Evolutionary conservation across 2,329 filamentous ascomycete genomes (phyloP).

Genomic region (Hypoxylon sp.): DNA sequence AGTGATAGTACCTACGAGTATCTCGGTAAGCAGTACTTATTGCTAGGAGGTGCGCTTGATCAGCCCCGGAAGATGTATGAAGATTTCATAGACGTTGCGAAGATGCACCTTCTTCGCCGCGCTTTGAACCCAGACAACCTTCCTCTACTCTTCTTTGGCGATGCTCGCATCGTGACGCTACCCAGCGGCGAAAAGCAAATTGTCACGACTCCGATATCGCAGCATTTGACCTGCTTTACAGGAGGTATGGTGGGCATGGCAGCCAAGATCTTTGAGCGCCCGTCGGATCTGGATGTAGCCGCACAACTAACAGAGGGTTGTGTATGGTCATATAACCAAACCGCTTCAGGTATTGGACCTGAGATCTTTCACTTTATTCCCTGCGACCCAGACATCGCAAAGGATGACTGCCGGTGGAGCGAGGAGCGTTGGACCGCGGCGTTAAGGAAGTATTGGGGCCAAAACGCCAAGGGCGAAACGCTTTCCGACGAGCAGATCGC

Average conservation of each 20-base stretch:
- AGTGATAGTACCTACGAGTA: constrained; percentile 76
- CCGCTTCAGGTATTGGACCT: constrained; percentile 72
- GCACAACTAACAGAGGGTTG: constrained; percentile 74
- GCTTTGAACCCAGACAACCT: constrained; percentile 60
- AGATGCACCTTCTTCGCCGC: constrained; percentile 62
- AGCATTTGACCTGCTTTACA: constrained; percentile 74
- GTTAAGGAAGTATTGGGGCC: constrained; percentile 51
- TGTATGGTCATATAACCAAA: constrained; percentile 74
- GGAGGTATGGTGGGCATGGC: constrained; percentile 77
- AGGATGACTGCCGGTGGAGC: constrained; percentile 54
- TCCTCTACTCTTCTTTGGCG: constrained; percentile 66
- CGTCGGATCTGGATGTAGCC: constrained; percentile 70
- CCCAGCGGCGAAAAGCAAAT: constrained; percentile 45
- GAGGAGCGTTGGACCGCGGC: constrained; percentile 50
- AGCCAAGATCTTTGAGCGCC: constrained; percentile 70
- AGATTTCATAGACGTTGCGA: constrained; percentile 62
- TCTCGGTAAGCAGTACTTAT: constrained; percentile 74
- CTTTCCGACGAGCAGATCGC: constrained; percentile 54
- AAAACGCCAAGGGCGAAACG: constrained; percentile 40
- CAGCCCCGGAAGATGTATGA: constrained; percentile 65
- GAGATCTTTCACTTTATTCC: constrained; percentile 69
- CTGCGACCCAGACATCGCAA: constrained; percentile 52
- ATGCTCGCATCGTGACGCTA: constrained; percentile 55
- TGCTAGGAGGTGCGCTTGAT: constrained; percentile 74
- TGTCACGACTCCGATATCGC: constrained; percentile 57